Base-by-base conservation (phyloP, 2,329 filamentous ascomycete species). In the Colletotrichum endophyticum region DNA sequence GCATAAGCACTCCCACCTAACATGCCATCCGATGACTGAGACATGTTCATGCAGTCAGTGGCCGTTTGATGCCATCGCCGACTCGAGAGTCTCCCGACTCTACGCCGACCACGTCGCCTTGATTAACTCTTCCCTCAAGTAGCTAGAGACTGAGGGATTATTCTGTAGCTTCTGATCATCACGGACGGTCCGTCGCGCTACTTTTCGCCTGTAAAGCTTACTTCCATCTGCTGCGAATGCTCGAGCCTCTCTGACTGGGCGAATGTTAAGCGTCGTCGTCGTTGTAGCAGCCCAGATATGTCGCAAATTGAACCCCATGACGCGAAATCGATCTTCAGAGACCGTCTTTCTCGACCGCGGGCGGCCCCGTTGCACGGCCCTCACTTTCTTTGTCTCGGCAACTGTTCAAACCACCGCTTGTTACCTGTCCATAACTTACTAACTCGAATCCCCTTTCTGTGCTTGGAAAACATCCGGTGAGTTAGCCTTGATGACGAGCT, bases 1-100 rank as follows among this genome's bases (percentile, higher is more conserved):
- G 67, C 72, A 74, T 74, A 74, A 22, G 8, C 59, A n/a, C n/a
- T 57, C 32, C 59, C 59, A 59, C 72, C 34, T 59, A 59, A 36
- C 67, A 64, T 71, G 67, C 28, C 72, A 71, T 74, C 34, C 49
- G 59, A 49, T 66, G 57, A 39, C 59, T 36, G 59, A 72, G 67
- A 74, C 61, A 59, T 22, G 59, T 71, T 70, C 39, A 57, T 70
- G 72, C 66, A 70, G 27, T 32, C 44, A 53, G 44, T 53, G n/a
- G 67, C 28, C n/a, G 25, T 30, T 30, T 32, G 28, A 72, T 59
- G 68, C 59, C 44, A 72, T 66, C 49, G 36, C 27, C 27, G 59
- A 75, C 67, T 64, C 22, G 25, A 64, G 27, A 28, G 34, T 22
- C 27, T n/a, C 16, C 8, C 66, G 19, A 64, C 13, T 16, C 13